phyloP scores from a whole-genome alignment of 768 basidiomycete species.

The Termitomyces sp. region DNA sequence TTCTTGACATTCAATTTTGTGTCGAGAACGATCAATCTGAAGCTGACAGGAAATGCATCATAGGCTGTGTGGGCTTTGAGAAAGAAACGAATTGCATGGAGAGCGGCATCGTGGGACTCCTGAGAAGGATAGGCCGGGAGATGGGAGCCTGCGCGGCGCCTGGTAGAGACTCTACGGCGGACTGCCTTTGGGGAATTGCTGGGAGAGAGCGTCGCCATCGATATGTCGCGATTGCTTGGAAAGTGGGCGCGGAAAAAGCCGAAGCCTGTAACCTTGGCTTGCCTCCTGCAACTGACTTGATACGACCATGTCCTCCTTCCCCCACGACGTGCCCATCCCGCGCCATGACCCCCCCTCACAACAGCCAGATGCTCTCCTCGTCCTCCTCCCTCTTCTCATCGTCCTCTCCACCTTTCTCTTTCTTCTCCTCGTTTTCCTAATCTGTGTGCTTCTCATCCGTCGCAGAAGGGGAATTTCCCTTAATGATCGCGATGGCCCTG shows the following conservation, averaged over 20 bases:
- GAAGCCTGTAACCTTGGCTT: background rate
- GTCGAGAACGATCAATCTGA: constrained; percentile 94
- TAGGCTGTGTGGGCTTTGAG: constrained; percentile 85
- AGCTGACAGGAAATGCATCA: constrained; percentile 96
- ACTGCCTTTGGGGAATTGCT: constrained; percentile 42
- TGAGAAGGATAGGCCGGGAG: constrained; percentile 45
- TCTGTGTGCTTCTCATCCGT: constrained; percentile 83
- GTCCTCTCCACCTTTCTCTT: constrained; percentile 91
- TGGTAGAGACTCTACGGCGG: constrained; percentile 52
- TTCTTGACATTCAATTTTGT: constrained; percentile 95
- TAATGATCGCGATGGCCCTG: constrained; percentile 84
- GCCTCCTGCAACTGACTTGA: background rate
- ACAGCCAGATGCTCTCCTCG: constrained; percentile 64
- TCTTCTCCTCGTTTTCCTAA: constrained; percentile 85
- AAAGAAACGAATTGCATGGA: constrained; percentile 70
- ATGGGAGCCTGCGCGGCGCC: constrained; percentile 55
- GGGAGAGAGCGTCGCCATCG: constrained; percentile 46
- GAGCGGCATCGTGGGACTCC: constrained; percentile 66
- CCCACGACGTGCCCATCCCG: background rate
- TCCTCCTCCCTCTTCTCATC: constrained; percentile 91
- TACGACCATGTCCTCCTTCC: constrained; percentile 9
- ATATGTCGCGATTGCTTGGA: constrained; percentile 9
- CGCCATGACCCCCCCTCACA: constrained; percentile 20
- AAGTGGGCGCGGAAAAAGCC: constrained; percentile 5
- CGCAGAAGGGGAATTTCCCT: constrained; percentile 72